Percentiles rank a stretch among this genome's conserved stretches.
These are phyloP conservation scores for Ganoderma leucocontextum DNA, from an alignment of 1,284 basidiomycete genomes.

Conservation along the genomic window DNA sequence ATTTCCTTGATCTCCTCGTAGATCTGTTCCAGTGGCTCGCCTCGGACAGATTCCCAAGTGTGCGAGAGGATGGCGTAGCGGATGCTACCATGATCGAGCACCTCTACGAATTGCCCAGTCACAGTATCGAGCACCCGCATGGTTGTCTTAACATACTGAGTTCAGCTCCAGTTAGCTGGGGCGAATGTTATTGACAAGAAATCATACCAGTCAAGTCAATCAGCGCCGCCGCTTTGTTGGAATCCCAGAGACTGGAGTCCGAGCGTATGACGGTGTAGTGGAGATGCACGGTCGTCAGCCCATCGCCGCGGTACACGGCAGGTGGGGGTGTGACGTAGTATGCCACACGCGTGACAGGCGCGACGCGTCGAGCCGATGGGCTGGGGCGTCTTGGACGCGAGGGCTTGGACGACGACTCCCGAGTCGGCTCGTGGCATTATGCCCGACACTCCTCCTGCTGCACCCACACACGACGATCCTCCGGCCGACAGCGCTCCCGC, in stretches of 20 bases:
- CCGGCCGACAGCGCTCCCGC: not conserved
- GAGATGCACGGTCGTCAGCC: too few relatives aligned
- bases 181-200: too few relatives aligned
- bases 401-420: not conserved
- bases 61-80: conserved; percentile 1
- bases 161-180: too few relatives aligned
- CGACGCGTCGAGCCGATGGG: conserved; percentile 18
- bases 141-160: too few relatives aligned
- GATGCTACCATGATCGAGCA: not conserved
- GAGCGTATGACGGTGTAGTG: not conserved
- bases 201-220: not conserved
- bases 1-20: conserved; percentile 2
- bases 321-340: too few relatives aligned
- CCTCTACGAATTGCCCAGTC: not conserved
- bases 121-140: not conserved
- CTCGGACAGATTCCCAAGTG: not conserved
- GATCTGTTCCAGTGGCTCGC: not conserved
- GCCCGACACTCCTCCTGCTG: not conserved
- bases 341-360: conserved; percentile 19
- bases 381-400: too few relatives aligned
- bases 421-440: not conserved
- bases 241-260: too few relatives aligned
- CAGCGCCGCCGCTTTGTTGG: too few relatives aligned
- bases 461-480: not conserved
- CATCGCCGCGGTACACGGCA: too few relatives aligned